Evolutionary conservation across 225 moss, liverwort and hornwort species (phyloP).

Genomic region (Physcomitrellopsis africana): DNA sequence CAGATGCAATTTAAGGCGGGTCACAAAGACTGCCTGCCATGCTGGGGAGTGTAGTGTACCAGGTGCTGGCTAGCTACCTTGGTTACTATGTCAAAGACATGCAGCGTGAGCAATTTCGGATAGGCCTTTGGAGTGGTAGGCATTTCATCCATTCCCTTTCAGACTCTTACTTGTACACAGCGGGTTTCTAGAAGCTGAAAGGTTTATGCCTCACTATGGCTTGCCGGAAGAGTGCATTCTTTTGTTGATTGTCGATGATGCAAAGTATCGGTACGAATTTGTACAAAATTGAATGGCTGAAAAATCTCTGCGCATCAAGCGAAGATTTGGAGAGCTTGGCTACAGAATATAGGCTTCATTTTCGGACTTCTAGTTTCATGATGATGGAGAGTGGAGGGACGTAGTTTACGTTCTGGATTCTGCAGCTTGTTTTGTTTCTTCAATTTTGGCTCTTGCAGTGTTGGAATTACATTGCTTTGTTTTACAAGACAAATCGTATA

Average conservation of each 20-base stretch:
- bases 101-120: slow-evolving; percentile 95
- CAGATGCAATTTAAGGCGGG: slow-evolving; percentile 40
- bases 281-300: not conserved
- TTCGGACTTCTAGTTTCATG: not conserved
- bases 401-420: slow-evolving; percentile 2
- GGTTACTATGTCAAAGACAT: slow-evolving; percentile 96
- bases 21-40: slow-evolving; percentile 42
- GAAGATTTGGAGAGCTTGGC: slow-evolving; percentile 8
- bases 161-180: slow-evolving; percentile 9
- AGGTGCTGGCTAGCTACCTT: slow-evolving; percentile 93
- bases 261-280: too few relatives aligned
- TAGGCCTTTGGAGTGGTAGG: slow-evolving; percentile 96
- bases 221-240: not conserved
- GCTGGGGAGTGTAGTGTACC: slow-evolving; percentile 94
- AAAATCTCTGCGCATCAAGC: not conserved
- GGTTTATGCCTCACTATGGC: not conserved
- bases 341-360: slow-evolving; percentile 1
- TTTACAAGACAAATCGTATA: not conserved
- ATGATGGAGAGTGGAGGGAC: slow-evolving; percentile 10
- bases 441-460: slow-evolving; percentile 1
- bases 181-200: slow-evolving; percentile 18
- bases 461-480: not conserved
- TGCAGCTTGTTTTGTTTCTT: slow-evolving; percentile 4
- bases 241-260: not conserved
- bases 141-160: slow-evolving; percentile 16